Conservation (phyloP, 305 asterid species). For the Solanum hybrid region DNA sequence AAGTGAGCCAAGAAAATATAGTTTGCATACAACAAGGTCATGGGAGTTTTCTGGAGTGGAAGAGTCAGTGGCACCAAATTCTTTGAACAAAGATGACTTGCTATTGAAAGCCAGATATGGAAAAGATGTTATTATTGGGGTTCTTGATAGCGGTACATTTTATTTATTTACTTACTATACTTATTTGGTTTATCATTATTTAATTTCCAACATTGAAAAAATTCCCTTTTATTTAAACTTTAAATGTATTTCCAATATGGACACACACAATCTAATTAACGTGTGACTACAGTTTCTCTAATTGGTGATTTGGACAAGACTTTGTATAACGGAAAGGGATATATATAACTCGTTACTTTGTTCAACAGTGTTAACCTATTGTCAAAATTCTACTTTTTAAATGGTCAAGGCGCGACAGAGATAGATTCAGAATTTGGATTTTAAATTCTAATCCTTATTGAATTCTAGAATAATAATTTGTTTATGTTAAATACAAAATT, state of each 20-base stretch:
- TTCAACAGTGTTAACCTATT: rapidly evolving
- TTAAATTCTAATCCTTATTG: background rate
- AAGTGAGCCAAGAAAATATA: slow-evolving; percentile 50
- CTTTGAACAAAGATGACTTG: slow-evolving; percentile 32
- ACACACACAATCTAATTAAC: background rate
- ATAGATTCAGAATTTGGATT: background rate
- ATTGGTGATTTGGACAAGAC: background rate
- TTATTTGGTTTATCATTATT: background rate
- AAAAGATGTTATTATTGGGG: slow-evolving; percentile 51
- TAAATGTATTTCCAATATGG: background rate
- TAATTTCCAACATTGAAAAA: background rate
- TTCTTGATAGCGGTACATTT: slow-evolving; percentile 58
- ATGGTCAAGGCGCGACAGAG: rapidly evolving
- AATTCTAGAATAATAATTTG: background rate
- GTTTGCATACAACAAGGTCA: slow-evolving; percentile 81
- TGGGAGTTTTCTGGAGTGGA: slow-evolving; percentile 72
- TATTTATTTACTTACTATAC: background rate
- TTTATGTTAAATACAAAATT: background rate
- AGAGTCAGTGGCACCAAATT: slow-evolving; percentile 3
- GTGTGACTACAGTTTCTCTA: background rate
- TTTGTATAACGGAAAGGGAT: background rate
- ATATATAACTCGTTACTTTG: background rate
- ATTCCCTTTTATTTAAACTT: background rate
- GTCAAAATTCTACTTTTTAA: background rate
- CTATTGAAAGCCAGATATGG: slow-evolving; percentile 62